These are phyloP conservation scores for Tetracentron sinense DNA, from an alignment of 164 flowering plant genomes.

Conservation along the genomic window DNA sequence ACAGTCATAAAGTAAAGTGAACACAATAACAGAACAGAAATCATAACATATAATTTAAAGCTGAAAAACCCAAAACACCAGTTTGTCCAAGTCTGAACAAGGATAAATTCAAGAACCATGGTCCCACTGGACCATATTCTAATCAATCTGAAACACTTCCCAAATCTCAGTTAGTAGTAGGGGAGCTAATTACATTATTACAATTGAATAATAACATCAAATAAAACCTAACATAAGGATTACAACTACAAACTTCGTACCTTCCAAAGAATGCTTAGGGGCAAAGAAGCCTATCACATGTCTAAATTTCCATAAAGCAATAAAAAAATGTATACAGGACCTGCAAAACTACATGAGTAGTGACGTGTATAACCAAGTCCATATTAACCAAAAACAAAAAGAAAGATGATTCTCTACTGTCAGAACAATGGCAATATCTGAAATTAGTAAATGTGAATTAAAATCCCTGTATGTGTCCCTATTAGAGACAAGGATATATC, in stretches of 20 bases:
- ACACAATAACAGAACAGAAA: not conserved
- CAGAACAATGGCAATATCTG: not conserved
- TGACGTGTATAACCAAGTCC: not conserved
- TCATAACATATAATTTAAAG: not conserved
- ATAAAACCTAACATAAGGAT: conserved; percentile 3
- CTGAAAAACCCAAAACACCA: not conserved
- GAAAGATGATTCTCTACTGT: not conserved
- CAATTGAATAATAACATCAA: not conserved
- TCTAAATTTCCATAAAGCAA: conserved; percentile 9
- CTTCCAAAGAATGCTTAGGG: conserved; percentile 28
- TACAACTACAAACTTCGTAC: conserved; percentile 26
- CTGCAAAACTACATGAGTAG: conserved; percentile 40
- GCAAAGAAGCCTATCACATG: conserved; percentile 22
- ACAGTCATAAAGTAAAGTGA: not conserved
- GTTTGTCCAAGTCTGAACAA: conserved; percentile 2
- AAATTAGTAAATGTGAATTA: not conserved
- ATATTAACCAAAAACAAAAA: not conserved
- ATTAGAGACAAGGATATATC: not conserved
- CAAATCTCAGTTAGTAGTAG: conserved; percentile 2
- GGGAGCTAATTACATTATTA: not conserved
- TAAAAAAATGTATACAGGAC: conserved; percentile 21
- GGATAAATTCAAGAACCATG: not conserved
- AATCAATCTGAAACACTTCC: conserved; percentile 10
- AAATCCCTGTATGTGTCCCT: not conserved
- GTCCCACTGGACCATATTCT: conserved; percentile 11